Evolutionary conservation across 345 rosid genomes (phyloP), one percentile per base, ranked within the genome.

Genomic region (Reutealis trisperma): DNA sequence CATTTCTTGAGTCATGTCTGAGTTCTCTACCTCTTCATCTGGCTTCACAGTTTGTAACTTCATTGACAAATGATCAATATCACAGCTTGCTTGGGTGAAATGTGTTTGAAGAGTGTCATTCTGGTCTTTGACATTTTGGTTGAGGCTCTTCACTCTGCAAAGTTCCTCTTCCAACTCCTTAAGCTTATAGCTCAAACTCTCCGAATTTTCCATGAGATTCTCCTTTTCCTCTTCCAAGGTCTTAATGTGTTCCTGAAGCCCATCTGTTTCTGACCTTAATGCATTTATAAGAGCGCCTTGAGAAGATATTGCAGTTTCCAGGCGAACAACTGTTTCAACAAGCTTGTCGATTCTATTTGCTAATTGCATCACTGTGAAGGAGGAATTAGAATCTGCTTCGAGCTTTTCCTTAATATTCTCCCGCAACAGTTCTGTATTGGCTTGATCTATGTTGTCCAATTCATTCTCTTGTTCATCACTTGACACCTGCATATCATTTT

Each of bases 291-390:
- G 67, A 61, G 97, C 88, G 61, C 71, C 75, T 72, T 95, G 94
- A 78, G 97, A 89, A 8, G 88, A 85, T 27, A 89, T 87, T 8
- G 75, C 81, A 13, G 86, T 83, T 80, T 93, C 97, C 82, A 92
- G 78, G 37, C 73, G 79, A 54, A 86, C 89, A 49, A 93, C 92
- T 78, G 85, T 92, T 5, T 91, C 88, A n/a, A 89, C 97, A 74
- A 93, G 91, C 73, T 88, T 89, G 73, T 95, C 92, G 34, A 95
- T 87, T 74, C 83, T 95, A 73, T 89, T 96, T 0, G 85, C 96
- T 68, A 93, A 78, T 72, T 89, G 83, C 49, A 83, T 77, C 63
- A 89, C 87, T 0, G 96, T 86, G 11, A 88, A 68, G 49, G 79
- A 52, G 6, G 80, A 74, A 22, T 73, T 80, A 13, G 82, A 67